Evolutionary conservation across 768 basidiomycete genomes (phyloP).

Genomic region (Lepiota venenata): DNA sequence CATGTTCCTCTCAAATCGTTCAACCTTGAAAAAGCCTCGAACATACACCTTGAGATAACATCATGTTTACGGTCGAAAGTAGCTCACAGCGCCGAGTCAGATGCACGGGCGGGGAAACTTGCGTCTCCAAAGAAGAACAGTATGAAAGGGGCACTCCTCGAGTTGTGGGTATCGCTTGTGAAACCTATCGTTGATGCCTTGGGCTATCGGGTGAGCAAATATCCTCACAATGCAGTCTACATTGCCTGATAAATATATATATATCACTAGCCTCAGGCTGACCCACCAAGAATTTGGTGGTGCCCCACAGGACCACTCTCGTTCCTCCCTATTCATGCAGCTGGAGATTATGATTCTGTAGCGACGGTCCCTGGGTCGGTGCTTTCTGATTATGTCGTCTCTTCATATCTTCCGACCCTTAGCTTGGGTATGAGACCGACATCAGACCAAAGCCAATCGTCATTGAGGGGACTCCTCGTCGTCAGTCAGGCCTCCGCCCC

Average conservation of each 20-base stretch:
- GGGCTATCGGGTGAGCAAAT: neutral
- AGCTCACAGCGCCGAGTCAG: neutral
- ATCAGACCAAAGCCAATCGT: neutral
- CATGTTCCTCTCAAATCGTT: constrained; percentile 10
- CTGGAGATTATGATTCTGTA: neutral
- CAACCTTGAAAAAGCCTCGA: neutral
- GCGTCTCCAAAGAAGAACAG: neutral
- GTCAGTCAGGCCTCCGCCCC: constrained; percentile 15
- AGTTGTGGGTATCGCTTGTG: neutral
- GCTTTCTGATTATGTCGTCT: neutral
- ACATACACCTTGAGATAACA: neutral
- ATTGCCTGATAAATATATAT: neutral
- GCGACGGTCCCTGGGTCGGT: neutral
- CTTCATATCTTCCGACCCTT: constrained; percentile 1
- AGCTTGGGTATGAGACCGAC: neutral
- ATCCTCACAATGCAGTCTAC: neutral
- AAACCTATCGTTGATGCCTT: constrained; percentile 6
- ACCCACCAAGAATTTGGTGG: constrained; percentile 7
- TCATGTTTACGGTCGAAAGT: neutral
- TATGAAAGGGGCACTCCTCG: neutral
- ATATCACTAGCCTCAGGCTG: neutral
- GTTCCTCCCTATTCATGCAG: constrained; percentile 9
- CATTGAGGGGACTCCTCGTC: constrained; percentile 2
- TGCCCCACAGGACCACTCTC: constrained; percentile 9
- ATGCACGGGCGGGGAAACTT: too few relatives aligned